Percentiles rank a stretch among this genome's conserved stretches.
Conservation (phyloP, 495 filamentous ascomycete species). For the Viridothelium virens region DNA sequence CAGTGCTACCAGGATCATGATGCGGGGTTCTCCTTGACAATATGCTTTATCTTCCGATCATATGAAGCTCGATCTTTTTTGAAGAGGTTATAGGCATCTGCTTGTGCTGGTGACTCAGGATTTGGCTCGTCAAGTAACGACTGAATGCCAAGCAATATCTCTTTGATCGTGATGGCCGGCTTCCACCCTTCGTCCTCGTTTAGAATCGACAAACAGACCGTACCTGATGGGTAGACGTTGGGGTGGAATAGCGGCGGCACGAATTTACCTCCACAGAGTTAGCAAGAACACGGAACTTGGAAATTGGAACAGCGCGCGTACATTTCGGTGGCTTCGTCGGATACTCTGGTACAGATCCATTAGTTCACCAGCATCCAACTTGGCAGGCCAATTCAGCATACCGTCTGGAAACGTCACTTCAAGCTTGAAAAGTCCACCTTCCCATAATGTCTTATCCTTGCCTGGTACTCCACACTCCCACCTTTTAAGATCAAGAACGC, state of each 20-base stretch:
- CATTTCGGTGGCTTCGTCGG: constrained; percentile 98
- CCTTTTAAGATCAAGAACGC: constrained; percentile 81
- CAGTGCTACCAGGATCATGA: constrained; percentile 26
- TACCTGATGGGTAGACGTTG: constrained; percentile 97
- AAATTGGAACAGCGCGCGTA: constrained; percentile 35
- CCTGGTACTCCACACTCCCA: constrained; percentile 97
- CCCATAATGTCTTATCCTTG: constrained; percentile 93
- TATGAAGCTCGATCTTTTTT: constrained; percentile 85
- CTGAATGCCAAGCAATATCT: constrained; percentile 92
- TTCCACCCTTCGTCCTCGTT: constrained; percentile 99
- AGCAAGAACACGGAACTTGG: constrained; percentile 4
- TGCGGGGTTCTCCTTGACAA: constrained; percentile 80
- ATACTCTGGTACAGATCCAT: constrained; percentile 61
- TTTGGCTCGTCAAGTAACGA: constrained; percentile 94
- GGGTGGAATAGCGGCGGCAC: constrained; percentile 93
- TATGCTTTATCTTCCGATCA: constrained; percentile 73
- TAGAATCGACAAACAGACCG: constrained; percentile 92
- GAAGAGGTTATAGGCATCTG: constrained; percentile 94
- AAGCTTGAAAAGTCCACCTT: constrained; percentile 90
- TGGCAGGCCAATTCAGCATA: constrained; percentile 39
- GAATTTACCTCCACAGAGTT: constrained; percentile 70
- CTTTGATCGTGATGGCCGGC: constrained; percentile 95
- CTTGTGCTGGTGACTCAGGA: constrained; percentile 92
- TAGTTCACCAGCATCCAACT: constrained; percentile 3
- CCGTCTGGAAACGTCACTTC: constrained; percentile 91